Percentiles rank a stretch among this genome's conserved stretches.
phyloP scores from a whole-genome alignment of 352 stramenopile species.

The Pythium aristosporum region DNA sequence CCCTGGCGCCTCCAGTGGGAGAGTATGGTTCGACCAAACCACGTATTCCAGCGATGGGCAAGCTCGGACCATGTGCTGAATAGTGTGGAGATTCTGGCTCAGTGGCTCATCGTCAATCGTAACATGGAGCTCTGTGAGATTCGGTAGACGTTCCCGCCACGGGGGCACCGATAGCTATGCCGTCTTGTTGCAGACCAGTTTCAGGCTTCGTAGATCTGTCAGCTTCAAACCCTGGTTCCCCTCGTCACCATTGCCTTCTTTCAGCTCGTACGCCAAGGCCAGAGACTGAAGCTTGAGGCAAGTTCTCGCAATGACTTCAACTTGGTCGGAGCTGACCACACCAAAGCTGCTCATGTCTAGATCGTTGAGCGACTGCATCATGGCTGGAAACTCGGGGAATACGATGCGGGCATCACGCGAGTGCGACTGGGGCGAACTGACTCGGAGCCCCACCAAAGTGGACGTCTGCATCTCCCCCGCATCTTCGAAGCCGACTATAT shows the following conservation, averaged over 20 bases:
- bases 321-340: background rate
- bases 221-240: background rate
- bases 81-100: background rate
- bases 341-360: background rate
- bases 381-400: background rate
- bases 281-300: background rate
- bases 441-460: too few relatives aligned
- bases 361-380: background rate
- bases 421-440: too few relatives aligned
- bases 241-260: background rate
- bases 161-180: background rate
- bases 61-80: background rate
- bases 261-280: too few relatives aligned
- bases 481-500: too few relatives aligned
- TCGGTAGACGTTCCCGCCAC: background rate
- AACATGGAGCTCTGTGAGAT: background rate
- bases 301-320: background rate
- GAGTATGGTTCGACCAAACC: background rate
- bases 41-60: background rate
- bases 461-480: too few relatives aligned
- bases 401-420: background rate
- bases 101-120: background rate
- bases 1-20: background rate
- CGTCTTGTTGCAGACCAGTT: background rate
- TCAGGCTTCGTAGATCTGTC: background rate